phyloP scores from a whole-genome alignment of 2,329 filamentous ascomycete genomes.

The Penicillium sp. region DNA sequence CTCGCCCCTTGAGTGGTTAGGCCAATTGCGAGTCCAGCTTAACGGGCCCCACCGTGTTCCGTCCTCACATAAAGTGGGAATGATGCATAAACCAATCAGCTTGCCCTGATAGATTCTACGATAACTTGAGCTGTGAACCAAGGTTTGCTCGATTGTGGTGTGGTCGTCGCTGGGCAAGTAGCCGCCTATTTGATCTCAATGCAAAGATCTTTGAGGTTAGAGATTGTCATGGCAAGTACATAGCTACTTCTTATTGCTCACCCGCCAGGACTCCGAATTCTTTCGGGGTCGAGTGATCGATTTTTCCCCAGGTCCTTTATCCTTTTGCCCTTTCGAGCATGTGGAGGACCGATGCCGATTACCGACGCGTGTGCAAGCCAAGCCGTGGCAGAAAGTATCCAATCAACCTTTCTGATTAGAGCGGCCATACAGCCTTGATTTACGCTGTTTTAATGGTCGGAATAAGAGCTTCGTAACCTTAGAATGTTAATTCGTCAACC shows the following conservation, averaged over 20 bases:
- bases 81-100: too few species aligned
- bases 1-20: not conserved
- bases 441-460: not conserved
- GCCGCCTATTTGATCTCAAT: too few species aligned
- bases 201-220: not conserved
- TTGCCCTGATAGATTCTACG: too few species aligned
- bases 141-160: too few species aligned
- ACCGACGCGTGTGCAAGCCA: slow-evolving; percentile 8
- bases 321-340: not conserved
- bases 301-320: not conserved
- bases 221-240: not conserved
- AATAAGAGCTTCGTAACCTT: not conserved
- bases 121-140: too few species aligned
- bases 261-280: not conserved
- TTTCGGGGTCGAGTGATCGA: not conserved
- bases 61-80: too few species aligned
- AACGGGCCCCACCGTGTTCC: too few species aligned
- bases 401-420: slow-evolving; percentile 4
- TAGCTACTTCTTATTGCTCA: not conserved
- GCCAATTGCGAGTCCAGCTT: not conserved
- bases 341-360: slow-evolving; percentile 19
- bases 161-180: too few species aligned
- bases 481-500: not conserved
- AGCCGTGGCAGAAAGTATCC: slow-evolving; percentile 12
- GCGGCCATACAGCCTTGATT: not conserved